Conservation (phyloP, 2,329 filamentous ascomycete genomes). For the Hymenoscyphus scutula region DNA sequence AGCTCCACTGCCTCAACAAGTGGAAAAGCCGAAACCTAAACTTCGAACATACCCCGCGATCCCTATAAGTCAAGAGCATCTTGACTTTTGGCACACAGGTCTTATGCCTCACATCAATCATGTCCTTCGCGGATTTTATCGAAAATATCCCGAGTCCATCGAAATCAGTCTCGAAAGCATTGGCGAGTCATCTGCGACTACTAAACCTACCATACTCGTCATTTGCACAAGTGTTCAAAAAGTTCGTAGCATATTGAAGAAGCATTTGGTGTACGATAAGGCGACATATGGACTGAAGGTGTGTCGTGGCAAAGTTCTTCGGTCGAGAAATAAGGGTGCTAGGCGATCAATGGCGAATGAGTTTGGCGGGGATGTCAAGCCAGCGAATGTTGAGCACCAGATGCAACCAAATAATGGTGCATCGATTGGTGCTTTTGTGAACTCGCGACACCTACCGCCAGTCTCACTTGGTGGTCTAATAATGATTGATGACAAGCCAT, state of each 20-base stretch:
- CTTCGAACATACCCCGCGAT: conserved; percentile 60
- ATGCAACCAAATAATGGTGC: conserved; percentile 78
- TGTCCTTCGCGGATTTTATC: conserved; percentile 67
- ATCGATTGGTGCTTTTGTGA: conserved; percentile 87
- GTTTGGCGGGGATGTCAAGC: conserved; percentile 41
- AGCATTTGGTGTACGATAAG: conserved; percentile 66
- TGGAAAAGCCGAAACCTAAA: conserved; percentile 40
- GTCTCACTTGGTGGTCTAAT: conserved; percentile 90
- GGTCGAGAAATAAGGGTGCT: conserved; percentile 51
- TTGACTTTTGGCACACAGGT: conserved; percentile 69
- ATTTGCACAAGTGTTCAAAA: conserved; percentile 74
- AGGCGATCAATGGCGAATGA: conserved; percentile 43
- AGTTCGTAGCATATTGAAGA: conserved; percentile 68
- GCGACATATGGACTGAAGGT: conserved; percentile 67
- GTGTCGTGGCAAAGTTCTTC: conserved; percentile 64
- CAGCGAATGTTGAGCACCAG: conserved; percentile 75
- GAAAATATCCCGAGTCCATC: conserved; percentile 71
- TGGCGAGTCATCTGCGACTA: conserved; percentile 63
- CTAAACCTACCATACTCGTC: conserved; percentile 71
- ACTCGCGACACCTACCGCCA: conserved; percentile 80
- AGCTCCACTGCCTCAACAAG: conserved; percentile 21
- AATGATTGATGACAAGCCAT: conserved; percentile 77
- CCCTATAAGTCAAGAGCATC: conserved; percentile 54
- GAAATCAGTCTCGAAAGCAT: conserved; percentile 76
- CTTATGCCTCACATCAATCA: conserved; percentile 73